Percentiles rank a stretch among this genome's conserved stretches.
Evolutionary conservation across 495 filamentous ascomycete species (phyloP).

Genomic region (Hypoxylon rickii): DNA sequence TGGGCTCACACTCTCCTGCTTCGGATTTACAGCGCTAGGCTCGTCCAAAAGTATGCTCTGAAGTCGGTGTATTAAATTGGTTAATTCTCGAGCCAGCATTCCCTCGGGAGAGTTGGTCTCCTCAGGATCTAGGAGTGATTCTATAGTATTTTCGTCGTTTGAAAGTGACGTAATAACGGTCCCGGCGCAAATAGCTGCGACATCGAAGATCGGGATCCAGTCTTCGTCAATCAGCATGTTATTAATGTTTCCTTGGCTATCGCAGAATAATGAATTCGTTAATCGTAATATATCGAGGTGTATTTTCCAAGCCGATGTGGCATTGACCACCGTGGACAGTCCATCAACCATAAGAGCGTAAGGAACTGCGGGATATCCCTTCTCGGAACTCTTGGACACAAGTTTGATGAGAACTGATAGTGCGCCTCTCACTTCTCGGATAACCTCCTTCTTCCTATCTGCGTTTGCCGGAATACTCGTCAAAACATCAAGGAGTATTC

Average conservation of each 20-base stretch:
- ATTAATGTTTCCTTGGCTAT: slow-evolving; percentile 46
- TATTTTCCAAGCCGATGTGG: slow-evolving; percentile 53
- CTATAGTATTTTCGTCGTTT: slow-evolving; percentile 40
- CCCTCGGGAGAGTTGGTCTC: slow-evolving; percentile 40
- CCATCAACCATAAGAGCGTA: slow-evolving; percentile 62
- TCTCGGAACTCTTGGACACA: slow-evolving; percentile 60
- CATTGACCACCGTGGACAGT: slow-evolving; percentile 61
- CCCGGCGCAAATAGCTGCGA: slow-evolving; percentile 50
- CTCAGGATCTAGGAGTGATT: slow-evolving; percentile 16
- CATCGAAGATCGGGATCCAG: slow-evolving; percentile 55
- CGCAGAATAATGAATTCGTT: slow-evolving; percentile 55
- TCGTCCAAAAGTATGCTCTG: slow-evolving; percentile 46
- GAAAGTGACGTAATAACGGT: slow-evolving; percentile 38
- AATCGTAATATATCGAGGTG: slow-evolving; percentile 60
- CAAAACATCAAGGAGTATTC: slow-evolving; percentile 66
- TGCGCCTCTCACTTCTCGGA: slow-evolving; percentile 66
- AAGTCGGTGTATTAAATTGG: slow-evolving; percentile 44
- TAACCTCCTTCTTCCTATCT: slow-evolving; percentile 59
- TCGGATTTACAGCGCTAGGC: slow-evolving; percentile 45
- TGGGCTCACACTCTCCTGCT: slow-evolving; percentile 43
- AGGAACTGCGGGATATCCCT: slow-evolving; percentile 66
- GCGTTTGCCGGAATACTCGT: slow-evolving; percentile 53
- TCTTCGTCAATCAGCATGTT: slow-evolving; percentile 56
- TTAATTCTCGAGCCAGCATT: slow-evolving; percentile 43
- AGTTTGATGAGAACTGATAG: slow-evolving; percentile 71